phyloP scores from a whole-genome alignment of 257 asterid genomes.

The Marsdenia floribunda region DNA sequence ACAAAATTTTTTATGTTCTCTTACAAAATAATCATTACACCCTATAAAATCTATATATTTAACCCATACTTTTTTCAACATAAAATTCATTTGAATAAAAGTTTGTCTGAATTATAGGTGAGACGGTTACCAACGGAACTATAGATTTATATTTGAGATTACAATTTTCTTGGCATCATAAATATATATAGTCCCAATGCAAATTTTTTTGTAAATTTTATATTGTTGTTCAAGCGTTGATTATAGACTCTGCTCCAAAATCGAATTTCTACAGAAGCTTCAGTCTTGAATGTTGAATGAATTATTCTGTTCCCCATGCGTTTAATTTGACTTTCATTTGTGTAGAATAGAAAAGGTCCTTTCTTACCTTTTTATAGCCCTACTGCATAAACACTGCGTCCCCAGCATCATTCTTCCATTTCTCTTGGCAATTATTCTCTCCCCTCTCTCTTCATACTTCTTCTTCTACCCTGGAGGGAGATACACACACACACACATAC shows the following conservation, averaged over 20 bases:
- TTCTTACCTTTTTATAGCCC: background rate
- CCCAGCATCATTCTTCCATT: background rate
- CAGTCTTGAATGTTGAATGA: conserved; percentile 19
- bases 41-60: no score
- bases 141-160: no score
- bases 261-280: background rate
- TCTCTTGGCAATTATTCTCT: no score
- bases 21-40: no score
- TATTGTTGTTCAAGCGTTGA: conserved; percentile 13
- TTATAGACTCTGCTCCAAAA: background rate
- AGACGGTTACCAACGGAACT: no score
- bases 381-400: background rate
- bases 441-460: background rate
- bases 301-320: background rate
- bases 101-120: no score
- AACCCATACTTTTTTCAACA: no score
- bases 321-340: conserved; percentile 7
- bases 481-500: background rate
- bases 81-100: no score
- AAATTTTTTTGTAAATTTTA: background rate
- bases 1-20: no score
- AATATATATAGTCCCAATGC: background rate
- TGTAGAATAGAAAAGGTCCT: background rate
- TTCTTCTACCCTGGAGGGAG: background rate
- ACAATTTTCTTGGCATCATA: background rate